These are phyloP conservation scores for Massariosphaeria phaeospora DNA, from an alignment of 495 filamentous ascomycete species.

Conservation along the genomic window DNA sequence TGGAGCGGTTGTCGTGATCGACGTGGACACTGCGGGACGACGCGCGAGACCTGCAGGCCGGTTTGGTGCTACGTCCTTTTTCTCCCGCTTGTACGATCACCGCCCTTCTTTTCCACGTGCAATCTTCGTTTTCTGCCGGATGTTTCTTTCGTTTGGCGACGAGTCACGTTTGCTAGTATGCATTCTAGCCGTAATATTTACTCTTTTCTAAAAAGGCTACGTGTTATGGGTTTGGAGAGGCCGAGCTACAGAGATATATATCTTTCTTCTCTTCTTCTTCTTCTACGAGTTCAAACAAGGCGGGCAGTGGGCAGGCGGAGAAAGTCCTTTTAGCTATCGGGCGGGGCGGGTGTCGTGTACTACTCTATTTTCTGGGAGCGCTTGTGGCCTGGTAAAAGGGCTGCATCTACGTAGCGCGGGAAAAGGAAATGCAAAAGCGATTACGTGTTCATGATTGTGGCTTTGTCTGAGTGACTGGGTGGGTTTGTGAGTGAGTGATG, in stretches of 20 bases:
- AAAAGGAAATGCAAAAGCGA: neutral
- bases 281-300: no score
- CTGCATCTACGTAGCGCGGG: no score
- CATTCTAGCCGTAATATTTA: no score
- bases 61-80: constrained; percentile 5
- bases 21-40: neutral
- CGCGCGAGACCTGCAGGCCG: constrained; percentile 19
- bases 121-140: constrained; percentile 1
- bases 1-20: constrained; percentile 6
- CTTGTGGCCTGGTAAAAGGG: no score
- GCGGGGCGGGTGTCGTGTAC: no score
- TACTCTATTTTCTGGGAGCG: constrained; percentile 4
- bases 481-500: neutral
- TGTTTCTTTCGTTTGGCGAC: neutral
- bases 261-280: no score
- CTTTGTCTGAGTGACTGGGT: neutral
- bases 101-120: constrained; percentile 5
- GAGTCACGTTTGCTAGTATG: neutral
- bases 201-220: no score
- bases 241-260: no score
- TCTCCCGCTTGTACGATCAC: constrained; percentile 8
- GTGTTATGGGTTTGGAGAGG: no score
- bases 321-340: no score
- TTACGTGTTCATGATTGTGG: neutral
- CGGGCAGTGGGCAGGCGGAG: no score